Evolutionary conservation across 1,284 basidiomycete genomes (phyloP), one percentile per base, ranked within the genome.

Genomic region (Baeospora myosura): DNA sequence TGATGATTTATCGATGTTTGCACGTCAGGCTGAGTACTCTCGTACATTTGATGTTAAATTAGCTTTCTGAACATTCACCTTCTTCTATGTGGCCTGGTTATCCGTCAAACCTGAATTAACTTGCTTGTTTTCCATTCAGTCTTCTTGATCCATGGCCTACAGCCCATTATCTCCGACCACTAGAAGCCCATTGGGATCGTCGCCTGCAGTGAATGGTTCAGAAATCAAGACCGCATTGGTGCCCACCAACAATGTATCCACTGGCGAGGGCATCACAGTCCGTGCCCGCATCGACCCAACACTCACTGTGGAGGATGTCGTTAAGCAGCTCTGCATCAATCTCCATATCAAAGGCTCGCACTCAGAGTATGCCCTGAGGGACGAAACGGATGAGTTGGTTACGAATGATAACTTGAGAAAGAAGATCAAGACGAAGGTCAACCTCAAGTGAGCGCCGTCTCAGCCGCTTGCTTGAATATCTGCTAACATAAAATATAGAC

Each of bases 301-400:
- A 3, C 69, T 88, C 21, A 76, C 81, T 0, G 86, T 87, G 43
- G 78, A 83, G 44, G 86, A 89, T 56, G 86, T 89, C 41, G 73
- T 89, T 38, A 77, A 75, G 39, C 86, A 88, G 56, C 71, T 89
- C 11, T 88, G 84, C 52, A 63, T 81, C 49, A 88, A 87, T 59
- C 68, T 97, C 52, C 84, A 86, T 55, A 81, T 94, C 37, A 80
- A 81, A 47, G 90, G 93, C 41, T 79, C 88, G 0, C 78, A 88
- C 10, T 76, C 79, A 3, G 72, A 89, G 46, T 93, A 85, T 54
- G 89, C 91, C 1, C 63, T 98, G 44, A 72, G 94, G 51, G 92
- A 96, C 56, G 88, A 93, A 52, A 77, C 72, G 21, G 88, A 92
- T 51, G 86, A 88, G 54, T 66, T 97, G 36, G 83, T 98, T n/a